Percentiles rank a stretch among this genome's conserved stretches.
phyloP scores from a whole-genome alignment of 805 yeast species.

The Starmerella floricola region DNA sequence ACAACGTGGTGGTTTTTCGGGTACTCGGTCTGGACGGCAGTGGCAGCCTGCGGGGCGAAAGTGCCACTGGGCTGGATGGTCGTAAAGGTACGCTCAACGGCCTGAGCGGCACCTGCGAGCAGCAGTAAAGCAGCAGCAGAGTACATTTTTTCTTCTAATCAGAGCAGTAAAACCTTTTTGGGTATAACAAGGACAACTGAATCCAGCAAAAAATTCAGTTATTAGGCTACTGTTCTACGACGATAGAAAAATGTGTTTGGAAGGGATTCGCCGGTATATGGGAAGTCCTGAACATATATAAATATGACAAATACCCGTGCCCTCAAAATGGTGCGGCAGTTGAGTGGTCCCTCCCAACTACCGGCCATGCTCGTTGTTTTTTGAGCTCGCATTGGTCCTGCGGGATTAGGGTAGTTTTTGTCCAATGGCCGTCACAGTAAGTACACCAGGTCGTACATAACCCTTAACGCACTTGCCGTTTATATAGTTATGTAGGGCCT shows the following conservation, averaged over 20 bases:
- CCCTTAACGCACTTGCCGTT: background rate
- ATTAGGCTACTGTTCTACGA: background rate
- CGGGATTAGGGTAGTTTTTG: background rate
- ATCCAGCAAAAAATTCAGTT: too few relatives aligned
- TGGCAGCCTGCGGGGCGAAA: slow-evolving; percentile 25
- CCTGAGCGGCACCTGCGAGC: slow-evolving; percentile 21
- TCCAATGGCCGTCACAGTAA: background rate
- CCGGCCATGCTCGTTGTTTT: slow-evolving; percentile 11
- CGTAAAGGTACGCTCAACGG: slow-evolving; percentile 22
- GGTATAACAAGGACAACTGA: slow-evolving; percentile 5
- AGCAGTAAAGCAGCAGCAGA: slow-evolving; percentile 17
- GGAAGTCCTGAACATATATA: slow-evolving; percentile 2
- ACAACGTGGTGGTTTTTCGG: slow-evolving; percentile 26
- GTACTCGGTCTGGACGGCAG: slow-evolving; percentile 26
- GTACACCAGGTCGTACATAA: background rate
- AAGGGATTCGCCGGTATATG: background rate
- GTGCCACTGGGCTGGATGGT: slow-evolving; percentile 25
- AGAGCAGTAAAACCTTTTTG: slow-evolving; percentile 6
- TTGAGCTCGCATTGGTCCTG: background rate
- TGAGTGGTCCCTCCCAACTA: slow-evolving; percentile 8
- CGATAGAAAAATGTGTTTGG: slow-evolving; percentile 3
- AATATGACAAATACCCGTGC: slow-evolving; percentile 5
- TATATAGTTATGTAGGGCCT: background rate
- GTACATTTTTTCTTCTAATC: slow-evolving; percentile 9
- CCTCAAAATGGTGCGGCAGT: slow-evolving; percentile 9